These are phyloP conservation scores for Pseudozyma sp. DNA, from an alignment of 1,284 basidiomycete genomes.

Conservation along the genomic window DNA sequence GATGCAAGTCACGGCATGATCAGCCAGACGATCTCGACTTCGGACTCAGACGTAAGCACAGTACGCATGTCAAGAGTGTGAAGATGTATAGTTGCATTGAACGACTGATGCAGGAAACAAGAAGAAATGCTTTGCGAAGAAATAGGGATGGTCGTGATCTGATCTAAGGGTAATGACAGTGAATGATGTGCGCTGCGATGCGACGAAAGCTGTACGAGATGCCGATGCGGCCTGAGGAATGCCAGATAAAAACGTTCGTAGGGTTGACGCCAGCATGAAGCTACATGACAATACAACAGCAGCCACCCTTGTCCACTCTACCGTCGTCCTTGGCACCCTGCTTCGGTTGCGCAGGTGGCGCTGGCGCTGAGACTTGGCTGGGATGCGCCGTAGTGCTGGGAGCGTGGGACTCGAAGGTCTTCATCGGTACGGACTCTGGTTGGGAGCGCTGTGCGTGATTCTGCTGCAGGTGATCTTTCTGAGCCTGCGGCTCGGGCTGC, in stretches of 20 bases:
- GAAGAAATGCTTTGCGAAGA: too few species aligned
- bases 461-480: background rate
- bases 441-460: background rate
- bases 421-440: background rate
- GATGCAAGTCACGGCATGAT: too few species aligned
- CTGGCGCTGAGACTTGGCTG: slow-evolving; percentile 7
- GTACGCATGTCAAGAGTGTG: too few species aligned
- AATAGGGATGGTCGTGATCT: too few species aligned
- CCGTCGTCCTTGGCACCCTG: slow-evolving; percentile 4
- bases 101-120: too few species aligned
- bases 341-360: background rate
- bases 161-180: too few species aligned
- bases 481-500: background rate
- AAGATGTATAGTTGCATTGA: too few species aligned
- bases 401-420: slow-evolving; percentile 1
- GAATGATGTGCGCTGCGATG: background rate
- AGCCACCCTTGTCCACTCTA: slow-evolving; percentile 23
- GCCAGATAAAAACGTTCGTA: background rate
- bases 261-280: too few species aligned
- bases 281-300: slow-evolving; percentile 53
- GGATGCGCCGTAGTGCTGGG: background rate
- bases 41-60: too few species aligned
- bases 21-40: too few species aligned
- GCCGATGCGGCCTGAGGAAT: too few species aligned
- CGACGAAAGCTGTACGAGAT: background rate